phyloP scores from a whole-genome alignment of 805 yeast genomes.

The Yarrowia alimentaria region DNA sequence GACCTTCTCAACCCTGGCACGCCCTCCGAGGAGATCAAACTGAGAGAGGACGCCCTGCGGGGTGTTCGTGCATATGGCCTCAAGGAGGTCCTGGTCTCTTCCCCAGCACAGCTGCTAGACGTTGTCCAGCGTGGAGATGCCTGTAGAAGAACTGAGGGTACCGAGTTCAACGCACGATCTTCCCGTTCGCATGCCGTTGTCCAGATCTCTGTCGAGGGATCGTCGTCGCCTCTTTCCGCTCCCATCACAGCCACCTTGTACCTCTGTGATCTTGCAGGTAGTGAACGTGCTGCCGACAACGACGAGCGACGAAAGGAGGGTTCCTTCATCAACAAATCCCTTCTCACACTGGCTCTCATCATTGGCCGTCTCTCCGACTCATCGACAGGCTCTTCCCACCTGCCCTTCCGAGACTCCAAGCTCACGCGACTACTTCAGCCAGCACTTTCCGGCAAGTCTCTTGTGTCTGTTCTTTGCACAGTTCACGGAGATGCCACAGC shows the following conservation, averaged over 20 bases:
- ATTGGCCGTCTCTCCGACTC: conserved; percentile 67
- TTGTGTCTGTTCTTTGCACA: conserved; percentile 84
- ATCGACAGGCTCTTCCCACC: conserved; percentile 51
- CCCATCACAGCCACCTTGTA: conserved; percentile 61
- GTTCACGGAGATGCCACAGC: conserved; percentile 63
- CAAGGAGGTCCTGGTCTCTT: conserved; percentile 55
- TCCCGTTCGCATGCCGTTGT: conserved; percentile 92
- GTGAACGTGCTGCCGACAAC: conserved; percentile 79
- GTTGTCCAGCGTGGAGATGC: conserved; percentile 68
- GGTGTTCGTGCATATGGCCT: conserved; percentile 79
- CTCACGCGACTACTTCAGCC: conserved; percentile 88
- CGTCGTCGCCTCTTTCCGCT: conserved; percentile 41
- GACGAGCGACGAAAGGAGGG: conserved; percentile 90
- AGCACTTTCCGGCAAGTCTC: conserved; percentile 80
- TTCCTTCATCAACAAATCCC: conserved; percentile 84
- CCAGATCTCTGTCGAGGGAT: conserved; percentile 54
- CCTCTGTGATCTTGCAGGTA: conserved; percentile 93
- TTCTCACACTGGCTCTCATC: conserved; percentile 88
- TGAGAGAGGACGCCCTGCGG: conserved; percentile 69
- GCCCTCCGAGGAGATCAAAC: conserved; percentile 55
- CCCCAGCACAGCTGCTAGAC: conserved; percentile 58
- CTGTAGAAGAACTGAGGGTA: conserved; percentile 76
- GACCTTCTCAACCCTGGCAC: conserved; percentile 52
- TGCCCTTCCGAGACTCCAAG: conserved; percentile 92
- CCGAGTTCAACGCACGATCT: conserved; percentile 83